A percentile compares a stretch with the other conserved stretches of the same genome.
Conservation (phyloP, 208 protist species). For the Crithidia bombi region DNA sequence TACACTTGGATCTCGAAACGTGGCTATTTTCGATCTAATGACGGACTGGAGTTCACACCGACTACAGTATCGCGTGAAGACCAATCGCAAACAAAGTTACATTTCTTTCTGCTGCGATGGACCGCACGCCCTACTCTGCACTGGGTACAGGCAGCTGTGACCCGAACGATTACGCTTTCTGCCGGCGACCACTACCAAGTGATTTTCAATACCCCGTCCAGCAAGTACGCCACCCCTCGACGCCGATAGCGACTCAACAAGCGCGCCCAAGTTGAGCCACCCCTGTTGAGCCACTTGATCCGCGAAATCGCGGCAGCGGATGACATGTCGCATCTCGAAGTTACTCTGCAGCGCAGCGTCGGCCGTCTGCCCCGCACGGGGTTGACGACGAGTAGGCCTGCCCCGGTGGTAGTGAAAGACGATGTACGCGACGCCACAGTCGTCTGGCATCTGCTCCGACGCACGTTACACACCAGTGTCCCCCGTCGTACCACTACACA, state of each 20-base stretch:
- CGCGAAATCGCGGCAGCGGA: background rate
- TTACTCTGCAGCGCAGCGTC: background rate
- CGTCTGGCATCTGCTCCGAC: background rate
- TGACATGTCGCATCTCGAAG: background rate
- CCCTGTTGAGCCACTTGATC: background rate
- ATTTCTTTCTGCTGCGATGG: conserved; percentile 1
- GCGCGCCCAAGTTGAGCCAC: background rate
- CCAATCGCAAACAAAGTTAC: background rate
- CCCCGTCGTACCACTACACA: background rate
- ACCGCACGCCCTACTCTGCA: background rate
- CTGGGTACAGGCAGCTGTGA: background rate
- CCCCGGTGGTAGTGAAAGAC: background rate
- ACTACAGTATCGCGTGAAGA: background rate
- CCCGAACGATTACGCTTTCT: background rate
- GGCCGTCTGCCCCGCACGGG: background rate
- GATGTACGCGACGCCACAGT: background rate
- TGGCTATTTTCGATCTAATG: conserved; percentile 12
- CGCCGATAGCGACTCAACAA: background rate
- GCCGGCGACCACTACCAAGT: conserved; percentile 2
- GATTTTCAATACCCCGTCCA: background rate
- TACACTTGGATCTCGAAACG: conserved; percentile 3
- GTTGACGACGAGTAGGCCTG: background rate
- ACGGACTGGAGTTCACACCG: conserved; percentile 3
- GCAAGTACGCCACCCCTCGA: background rate
- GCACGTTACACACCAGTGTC: background rate